These are phyloP conservation scores for Lagenaria siceraria DNA, from an alignment of 306 rosid genomes.

Conservation along the genomic window DNA sequence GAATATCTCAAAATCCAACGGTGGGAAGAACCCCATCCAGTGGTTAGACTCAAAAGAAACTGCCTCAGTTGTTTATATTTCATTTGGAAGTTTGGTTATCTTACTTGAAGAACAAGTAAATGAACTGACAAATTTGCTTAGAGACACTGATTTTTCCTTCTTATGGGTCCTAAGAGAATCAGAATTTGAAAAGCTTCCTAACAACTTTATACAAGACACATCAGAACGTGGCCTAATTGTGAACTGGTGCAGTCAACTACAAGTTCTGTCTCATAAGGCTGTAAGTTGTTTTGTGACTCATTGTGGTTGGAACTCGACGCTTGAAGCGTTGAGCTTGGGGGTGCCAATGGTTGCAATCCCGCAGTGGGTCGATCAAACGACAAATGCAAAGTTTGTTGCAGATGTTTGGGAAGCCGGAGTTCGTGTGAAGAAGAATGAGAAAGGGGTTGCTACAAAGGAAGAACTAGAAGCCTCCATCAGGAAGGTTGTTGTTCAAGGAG, in stretches of 20 bases:
- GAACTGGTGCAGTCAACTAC: not conserved
- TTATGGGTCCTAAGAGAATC: conserved; percentile 16
- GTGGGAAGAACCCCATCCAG: not conserved
- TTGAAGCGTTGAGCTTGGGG: conserved; percentile 1
- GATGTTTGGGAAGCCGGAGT: conserved; percentile 5
- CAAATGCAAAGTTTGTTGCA: not conserved
- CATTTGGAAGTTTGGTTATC: conserved; percentile 13
- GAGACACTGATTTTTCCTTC: not conserved
- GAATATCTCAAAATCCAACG: not conserved
- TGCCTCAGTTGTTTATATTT: conserved; percentile 9
- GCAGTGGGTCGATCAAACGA: conserved; percentile 3
- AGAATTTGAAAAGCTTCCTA: conserved; percentile 8
- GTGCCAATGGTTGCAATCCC: conserved; percentile 5
- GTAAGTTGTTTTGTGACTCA: conserved; percentile 7
- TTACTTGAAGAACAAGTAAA: conserved; percentile 7
- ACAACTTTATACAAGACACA: conserved; percentile 3
- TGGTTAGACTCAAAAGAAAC: conserved; percentile 15
- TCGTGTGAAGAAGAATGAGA: not conserved
- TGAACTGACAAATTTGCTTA: conserved; percentile 7
- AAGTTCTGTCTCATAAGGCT: not conserved
- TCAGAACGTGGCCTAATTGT: conserved; percentile 13
- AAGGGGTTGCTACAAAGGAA: not conserved
- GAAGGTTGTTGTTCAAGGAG: not conserved
- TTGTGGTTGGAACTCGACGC: conserved; percentile 8
- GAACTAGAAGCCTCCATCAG: not conserved